Evolutionary conservation across 2,329 filamentous ascomycete species (phyloP), one percentile per base, ranked within the genome.

Genomic region (Fusarium nelsonii): DNA sequence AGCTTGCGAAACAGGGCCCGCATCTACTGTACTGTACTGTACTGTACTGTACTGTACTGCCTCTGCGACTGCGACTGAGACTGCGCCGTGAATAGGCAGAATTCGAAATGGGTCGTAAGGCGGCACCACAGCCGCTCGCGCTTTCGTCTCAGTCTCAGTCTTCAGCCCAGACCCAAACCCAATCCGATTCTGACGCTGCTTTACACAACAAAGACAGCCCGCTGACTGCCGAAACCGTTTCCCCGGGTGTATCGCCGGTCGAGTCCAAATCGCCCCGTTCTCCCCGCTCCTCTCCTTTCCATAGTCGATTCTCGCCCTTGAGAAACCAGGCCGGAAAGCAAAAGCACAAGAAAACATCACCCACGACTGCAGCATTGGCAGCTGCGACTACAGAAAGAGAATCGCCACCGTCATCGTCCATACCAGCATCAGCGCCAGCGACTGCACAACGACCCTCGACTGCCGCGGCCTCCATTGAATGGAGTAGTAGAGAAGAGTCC

Each of bases 121-220:
- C 84, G 75, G 84, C 83, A 79, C 86, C 85, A 71, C 83, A 87
- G 81, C 85, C 86, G 79, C 83, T 88, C 79, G 79, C 83, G 76
- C 81, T 88, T 61, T 48, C 68, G 63, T 70, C 67, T 70, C 68
- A 70, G 63, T 70, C 52, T 49, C 68, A 70, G 63, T 70, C 52
- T 49, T 63, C 58, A 51, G 55, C 51, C 63, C 63, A 62, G 58
- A 30, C 53, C 54, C 59, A 62, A 55, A 20, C 59, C 40, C 60
- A 70, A 45, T 67, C 50, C 57, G 65, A 70, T 78, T 80, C 81
- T 74, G 81, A 81, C 68, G 72, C 78, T 69, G 77, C 75, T 71
- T 77, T 78, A 69, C 70, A 65, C 65, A 64, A 67, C 63, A 72
- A 74, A 62, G 74, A 74, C 63, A 73, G 75, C 70, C 70, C 74